Percentiles rank a stretch among this genome's conserved stretches.
phyloP scores from a whole-genome alignment of 805 yeast species.

The Sugiyamaella smithiae region DNA sequence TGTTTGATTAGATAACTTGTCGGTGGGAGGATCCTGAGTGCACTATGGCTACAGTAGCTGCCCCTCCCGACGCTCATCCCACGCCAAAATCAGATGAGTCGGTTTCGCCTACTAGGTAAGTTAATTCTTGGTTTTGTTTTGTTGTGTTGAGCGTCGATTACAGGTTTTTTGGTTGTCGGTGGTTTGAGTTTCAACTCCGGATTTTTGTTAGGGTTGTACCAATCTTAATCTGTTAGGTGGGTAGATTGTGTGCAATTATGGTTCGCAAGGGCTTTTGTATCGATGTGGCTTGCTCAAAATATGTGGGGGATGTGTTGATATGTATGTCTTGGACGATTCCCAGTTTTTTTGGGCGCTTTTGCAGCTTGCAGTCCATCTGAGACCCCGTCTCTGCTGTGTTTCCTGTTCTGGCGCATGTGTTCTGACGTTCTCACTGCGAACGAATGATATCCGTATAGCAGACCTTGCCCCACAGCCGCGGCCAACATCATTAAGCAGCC shows the following conservation, averaged over 20 bases:
- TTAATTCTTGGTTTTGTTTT: background rate
- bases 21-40: no score
- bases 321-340: background rate
- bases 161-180: no score
- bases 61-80: background rate
- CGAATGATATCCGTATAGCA: no score
- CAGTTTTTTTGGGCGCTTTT: background rate
- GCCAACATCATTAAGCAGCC: no score
- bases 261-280: no score
- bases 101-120: conserved; percentile 4
- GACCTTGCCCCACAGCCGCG: no score
- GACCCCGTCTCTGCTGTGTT: no score
- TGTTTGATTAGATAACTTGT: no score
- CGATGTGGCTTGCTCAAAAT: background rate
- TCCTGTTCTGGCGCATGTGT: no score
- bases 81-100: background rate
- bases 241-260: background rate
- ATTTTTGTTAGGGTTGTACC: background rate
- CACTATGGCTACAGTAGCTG: conserved; percentile 3
- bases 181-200: conserved; percentile 1
- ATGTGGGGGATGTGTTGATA: background rate
- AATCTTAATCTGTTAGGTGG: background rate
- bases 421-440: no score
- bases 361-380: background rate
- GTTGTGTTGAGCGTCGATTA: background rate